Evolutionary conservation across 2,329 filamentous ascomycete species (phyloP).

Genomic region (Ophiostoma tasmaniense): DNA sequence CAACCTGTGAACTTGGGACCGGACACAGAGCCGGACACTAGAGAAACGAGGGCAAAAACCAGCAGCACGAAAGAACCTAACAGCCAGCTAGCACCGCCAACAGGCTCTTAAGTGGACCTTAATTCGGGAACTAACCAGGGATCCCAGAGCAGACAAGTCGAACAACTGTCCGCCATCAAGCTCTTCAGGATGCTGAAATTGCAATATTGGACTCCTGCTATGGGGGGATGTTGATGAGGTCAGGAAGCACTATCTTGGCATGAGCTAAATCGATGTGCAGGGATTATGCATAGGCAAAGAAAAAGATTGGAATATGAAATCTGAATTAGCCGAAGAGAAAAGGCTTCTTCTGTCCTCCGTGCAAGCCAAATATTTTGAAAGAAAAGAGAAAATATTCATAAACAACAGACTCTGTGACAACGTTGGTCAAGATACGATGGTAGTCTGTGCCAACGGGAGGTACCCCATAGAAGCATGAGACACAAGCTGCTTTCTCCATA

Average conservation of each 20-base stretch:
- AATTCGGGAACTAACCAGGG: neutral
- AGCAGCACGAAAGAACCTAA: neutral
- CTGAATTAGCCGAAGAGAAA: neutral
- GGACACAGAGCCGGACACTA: neutral
- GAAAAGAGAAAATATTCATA: neutral
- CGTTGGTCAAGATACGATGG: neutral
- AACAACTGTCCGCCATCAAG: neutral
- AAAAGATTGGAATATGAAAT: neutral
- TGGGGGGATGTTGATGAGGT: neutral
- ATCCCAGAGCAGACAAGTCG: neutral
- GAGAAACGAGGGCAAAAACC: neutral
- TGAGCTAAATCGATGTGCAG: neutral
- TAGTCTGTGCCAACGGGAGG: neutral
- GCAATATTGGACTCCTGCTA: neutral
- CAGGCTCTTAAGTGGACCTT: neutral
- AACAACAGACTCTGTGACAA: neutral
- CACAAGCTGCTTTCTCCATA: neutral
- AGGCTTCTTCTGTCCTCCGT: neutral
- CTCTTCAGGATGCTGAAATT: neutral
- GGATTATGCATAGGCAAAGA: neutral
- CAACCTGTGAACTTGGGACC: neutral
- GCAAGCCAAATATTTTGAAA: neutral
- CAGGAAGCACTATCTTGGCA: neutral
- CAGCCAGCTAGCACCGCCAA: neutral
- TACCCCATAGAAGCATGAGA: neutral